Evolutionary conservation across 495 filamentous ascomycete species (phyloP).

Genomic region (Thermothielavioides terrestris): DNA sequence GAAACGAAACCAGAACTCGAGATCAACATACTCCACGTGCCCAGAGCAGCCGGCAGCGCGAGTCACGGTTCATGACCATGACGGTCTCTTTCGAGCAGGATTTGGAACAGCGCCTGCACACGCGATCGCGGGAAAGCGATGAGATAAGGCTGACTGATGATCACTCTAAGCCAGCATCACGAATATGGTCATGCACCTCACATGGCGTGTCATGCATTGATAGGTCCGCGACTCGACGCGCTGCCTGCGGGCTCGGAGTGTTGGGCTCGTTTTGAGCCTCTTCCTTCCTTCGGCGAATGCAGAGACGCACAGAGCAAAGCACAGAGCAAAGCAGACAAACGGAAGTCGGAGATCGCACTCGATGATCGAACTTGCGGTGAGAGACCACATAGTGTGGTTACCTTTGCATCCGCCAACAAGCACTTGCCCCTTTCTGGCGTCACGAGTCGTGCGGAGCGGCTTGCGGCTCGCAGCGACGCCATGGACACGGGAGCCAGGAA

Average conservation of each 20-base stretch:
- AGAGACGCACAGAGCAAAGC: neutral
- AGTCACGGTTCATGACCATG: no score
- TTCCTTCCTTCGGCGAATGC: neutral
- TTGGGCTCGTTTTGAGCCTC: neutral
- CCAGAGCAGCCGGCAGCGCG: no score
- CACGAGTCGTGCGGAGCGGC: neutral
- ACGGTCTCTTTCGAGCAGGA: no score
- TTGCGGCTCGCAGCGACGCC: neutral
- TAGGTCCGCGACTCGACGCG: neutral
- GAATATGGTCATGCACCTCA: neutral
- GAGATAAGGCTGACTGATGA: neutral
- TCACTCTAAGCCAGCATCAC: neutral
- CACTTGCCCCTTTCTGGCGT: neutral
- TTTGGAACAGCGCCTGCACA: no score
- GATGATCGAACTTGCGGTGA: neutral
- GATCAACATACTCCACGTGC: no score
- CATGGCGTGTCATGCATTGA: constrained; percentile 4
- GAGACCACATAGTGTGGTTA: neutral
- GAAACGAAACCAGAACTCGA: no score
- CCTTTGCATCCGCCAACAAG: neutral
- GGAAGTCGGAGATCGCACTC: neutral
- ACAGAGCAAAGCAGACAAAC: neutral
- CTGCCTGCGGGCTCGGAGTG: neutral
- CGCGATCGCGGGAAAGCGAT: neutral
- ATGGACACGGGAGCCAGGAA: neutral